phyloP scores from a whole-genome alignment of 164 flowering plant species.

The Vitis labrusca region DNA sequence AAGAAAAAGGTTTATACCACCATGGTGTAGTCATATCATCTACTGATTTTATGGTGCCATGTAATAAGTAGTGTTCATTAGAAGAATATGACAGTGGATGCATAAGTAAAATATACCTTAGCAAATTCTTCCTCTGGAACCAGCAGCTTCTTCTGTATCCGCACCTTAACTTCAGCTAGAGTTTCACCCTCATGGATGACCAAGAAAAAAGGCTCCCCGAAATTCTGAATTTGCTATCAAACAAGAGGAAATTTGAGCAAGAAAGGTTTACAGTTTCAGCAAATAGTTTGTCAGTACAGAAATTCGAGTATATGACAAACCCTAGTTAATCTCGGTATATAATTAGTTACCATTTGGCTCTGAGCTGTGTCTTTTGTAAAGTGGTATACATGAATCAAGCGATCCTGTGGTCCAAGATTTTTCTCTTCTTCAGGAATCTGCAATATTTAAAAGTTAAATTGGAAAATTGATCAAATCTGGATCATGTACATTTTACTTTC shows the following conservation, averaged over 20 bases:
- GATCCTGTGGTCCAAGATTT: conserved; percentile 70
- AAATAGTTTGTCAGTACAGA: too few relatives aligned
- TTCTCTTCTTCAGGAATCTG: conserved; percentile 90
- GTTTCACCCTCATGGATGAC: conserved; percentile 75
- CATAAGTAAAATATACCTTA: conserved; percentile 32
- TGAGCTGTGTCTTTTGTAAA: conserved; percentile 68
- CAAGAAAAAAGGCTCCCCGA: conserved; percentile 84
- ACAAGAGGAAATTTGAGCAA: background rate
- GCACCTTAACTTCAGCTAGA: conserved; percentile 61
- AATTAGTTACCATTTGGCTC: conserved; percentile 47
- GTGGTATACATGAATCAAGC: conserved; percentile 80
- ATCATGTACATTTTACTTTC: background rate
- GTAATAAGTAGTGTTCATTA: too few relatives aligned
- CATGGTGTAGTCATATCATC: too few relatives aligned
- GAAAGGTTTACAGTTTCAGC: too few relatives aligned
- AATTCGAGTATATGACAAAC: background rate
- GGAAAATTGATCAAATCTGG: background rate
- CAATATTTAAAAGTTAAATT: background rate
- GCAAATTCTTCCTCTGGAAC: conserved; percentile 68
- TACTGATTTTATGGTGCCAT: too few relatives aligned
- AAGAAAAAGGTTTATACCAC: too few relatives aligned
- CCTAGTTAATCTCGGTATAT: background rate
- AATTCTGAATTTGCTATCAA: conserved; percentile 65
- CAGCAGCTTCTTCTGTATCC: conserved; percentile 74
- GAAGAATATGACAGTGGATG: too few relatives aligned